Evolutionary conservation across 202 grass and related monocot species (phyloP).

Genomic region (Schoenoplectus triqueter): DNA sequence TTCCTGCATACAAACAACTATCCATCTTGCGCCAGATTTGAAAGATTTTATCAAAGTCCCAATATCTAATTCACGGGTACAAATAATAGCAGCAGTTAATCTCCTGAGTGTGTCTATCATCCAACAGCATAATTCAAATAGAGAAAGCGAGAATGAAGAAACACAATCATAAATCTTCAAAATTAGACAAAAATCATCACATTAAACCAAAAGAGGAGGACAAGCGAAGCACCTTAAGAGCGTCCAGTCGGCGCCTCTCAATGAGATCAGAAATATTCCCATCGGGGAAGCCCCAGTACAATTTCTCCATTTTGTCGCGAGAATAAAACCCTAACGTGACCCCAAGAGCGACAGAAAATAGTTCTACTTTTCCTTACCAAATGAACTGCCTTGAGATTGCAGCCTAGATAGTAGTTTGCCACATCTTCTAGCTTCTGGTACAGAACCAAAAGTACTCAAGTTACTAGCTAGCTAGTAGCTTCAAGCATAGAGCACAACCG

Average conservation of each 20-base stretch:
- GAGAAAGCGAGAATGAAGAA: neutral
- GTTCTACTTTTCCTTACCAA: neutral
- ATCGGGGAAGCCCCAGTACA: slow-evolving; percentile 62
- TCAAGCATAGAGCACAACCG: neutral
- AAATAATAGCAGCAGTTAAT: neutral
- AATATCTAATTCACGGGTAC: neutral
- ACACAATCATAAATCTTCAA: neutral
- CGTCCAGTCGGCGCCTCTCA: slow-evolving; percentile 53
- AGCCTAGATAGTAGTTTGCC: neutral
- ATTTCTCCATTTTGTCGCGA: slow-evolving; percentile 47
- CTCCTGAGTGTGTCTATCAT: neutral
- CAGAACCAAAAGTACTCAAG: neutral
- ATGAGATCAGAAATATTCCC: slow-evolving; percentile 64
- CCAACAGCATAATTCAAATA: neutral
- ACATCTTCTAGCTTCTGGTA: slow-evolving; percentile 1
- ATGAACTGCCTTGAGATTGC: neutral
- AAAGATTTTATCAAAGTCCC: neutral
- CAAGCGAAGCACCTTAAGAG: slow-evolving; percentile 43
- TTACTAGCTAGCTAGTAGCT: neutral
- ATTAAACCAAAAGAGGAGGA: slow-evolving; percentile 7
- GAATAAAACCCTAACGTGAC: slow-evolving; percentile 24
- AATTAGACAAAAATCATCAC: neutral
- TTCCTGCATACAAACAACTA: neutral
- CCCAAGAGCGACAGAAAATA: neutral
- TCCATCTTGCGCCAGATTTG: neutral